Evolutionary conservation across 441 rosid species (phyloP), one percentile per base, ranked within the genome.

Genomic region (Brassica hybrid): DNA sequence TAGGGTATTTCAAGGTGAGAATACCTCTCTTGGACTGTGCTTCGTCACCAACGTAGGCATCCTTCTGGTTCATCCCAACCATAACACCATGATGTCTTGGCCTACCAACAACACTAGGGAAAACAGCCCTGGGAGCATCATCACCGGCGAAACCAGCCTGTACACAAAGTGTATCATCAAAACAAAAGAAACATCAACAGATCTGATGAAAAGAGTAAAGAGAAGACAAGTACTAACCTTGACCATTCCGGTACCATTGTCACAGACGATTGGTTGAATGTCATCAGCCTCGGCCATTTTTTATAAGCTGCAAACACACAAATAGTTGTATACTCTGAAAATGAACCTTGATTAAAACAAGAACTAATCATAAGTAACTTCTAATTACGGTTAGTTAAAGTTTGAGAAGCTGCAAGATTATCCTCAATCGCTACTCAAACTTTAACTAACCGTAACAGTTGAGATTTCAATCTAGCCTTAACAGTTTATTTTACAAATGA

Each of bases 91-190:
- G 84, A 73, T 87, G 88, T 65, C 88, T 84, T 41, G 90, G 90
- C 79, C 90, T 79, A 61, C 90, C 88, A 21, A 87, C 85, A 61
- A 87, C 86, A 76, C 91, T 89, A 0, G 91, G 91, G 81, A 89
- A 89, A 2, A 87, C 91, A 74, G 91, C 93, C 77, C 93, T 86
- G 14, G 93, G 93, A 58, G 91, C 93, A 86, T 89, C 93, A 76
- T 89, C 93, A 7, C 93, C 93, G 6, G 93, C 93, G 45, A 87
- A 89, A 6, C 93, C 93, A 71, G 93, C 93, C 88, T 84, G 83
- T 3, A 12, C 48, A 66, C 58, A 54, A 5, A 3, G 8, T 8
- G 2, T 14, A 12, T 19, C 14, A 18, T 11, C 16, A 74, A 57
- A 25, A 2, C 45, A 57, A 43, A 69, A 36, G 14, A 58, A 3